Percentiles rank a stretch among this genome's conserved stretches.
phyloP scores from a whole-genome alignment of 1,139 yeast genomes.

The Suhomyces bokatorum region DNA sequence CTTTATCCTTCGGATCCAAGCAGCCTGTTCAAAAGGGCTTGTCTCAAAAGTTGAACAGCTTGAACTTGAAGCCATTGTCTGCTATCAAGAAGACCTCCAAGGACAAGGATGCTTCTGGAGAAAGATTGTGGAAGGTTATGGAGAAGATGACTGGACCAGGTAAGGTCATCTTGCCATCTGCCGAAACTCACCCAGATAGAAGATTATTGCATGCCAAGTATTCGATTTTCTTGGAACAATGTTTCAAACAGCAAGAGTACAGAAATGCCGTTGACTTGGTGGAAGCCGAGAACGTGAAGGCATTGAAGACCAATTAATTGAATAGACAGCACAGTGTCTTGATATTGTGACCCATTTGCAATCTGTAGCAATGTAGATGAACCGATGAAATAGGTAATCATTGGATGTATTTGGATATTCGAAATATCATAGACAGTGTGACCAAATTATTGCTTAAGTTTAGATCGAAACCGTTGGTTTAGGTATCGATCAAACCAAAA shows the following conservation, averaged over 20 bases:
- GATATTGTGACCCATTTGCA: not conserved
- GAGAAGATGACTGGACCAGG: slow-evolving; percentile 81
- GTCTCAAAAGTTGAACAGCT: slow-evolving; percentile 38
- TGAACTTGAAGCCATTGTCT: slow-evolving; percentile 44
- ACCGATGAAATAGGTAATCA: too few relatives aligned
- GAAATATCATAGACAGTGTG: too few relatives aligned
- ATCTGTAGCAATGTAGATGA: not conserved
- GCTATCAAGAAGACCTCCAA: slow-evolving; percentile 20
- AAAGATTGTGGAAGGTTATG: slow-evolving; percentile 84
- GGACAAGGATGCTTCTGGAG: slow-evolving; percentile 40
- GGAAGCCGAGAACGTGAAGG: slow-evolving; percentile 37
- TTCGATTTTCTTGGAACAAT: slow-evolving; percentile 83
- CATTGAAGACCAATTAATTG: slow-evolving; percentile 3
- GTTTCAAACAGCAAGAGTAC: slow-evolving; percentile 74
- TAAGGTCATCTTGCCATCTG: slow-evolving; percentile 68
- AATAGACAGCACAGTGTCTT: not conserved
- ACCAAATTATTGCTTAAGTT: too few relatives aligned
- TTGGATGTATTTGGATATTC: too few relatives aligned
- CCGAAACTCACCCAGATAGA: slow-evolving; percentile 60
- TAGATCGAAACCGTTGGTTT: too few relatives aligned
- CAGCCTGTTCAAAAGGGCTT: slow-evolving; percentile 51
- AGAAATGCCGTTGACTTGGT: slow-evolving; percentile 66
- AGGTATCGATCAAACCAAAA: too few relatives aligned
- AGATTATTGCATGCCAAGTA: slow-evolving; percentile 74
- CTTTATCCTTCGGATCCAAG: slow-evolving; percentile 61